Evolutionary conservation across 2,329 filamentous ascomycete genomes (phyloP).

Genomic region (Fusarium temperatum): DNA sequence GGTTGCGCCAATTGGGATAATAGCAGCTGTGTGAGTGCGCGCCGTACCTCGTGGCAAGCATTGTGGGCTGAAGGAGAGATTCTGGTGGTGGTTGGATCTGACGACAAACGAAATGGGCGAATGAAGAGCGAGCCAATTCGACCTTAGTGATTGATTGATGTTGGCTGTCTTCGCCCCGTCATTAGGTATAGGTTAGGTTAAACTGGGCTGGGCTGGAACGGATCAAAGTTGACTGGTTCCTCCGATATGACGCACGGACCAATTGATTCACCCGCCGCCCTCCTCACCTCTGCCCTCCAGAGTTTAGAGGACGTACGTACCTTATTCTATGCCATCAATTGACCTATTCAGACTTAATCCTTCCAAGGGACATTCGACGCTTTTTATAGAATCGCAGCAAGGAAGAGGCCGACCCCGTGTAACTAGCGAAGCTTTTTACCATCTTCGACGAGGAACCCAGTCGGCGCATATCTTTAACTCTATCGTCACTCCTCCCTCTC

Average conservation of each 20-base stretch:
- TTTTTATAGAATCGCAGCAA: background rate
- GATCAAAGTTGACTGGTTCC: slow-evolving; percentile 38
- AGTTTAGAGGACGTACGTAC: slow-evolving; percentile 13
- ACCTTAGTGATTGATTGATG: slow-evolving; percentile 29
- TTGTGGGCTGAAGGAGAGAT: slow-evolving; percentile 41
- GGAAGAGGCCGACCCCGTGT: background rate
- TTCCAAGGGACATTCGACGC: slow-evolving; percentile 1
- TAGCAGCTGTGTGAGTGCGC: background rate
- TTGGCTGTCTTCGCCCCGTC: slow-evolving; percentile 3
- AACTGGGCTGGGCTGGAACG: slow-evolving; percentile 22
- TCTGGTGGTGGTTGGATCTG: slow-evolving; percentile 41
- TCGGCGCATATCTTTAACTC: slow-evolving; percentile 23
- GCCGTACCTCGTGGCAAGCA: slow-evolving; percentile 53
- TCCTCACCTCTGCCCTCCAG: slow-evolving; percentile 32
- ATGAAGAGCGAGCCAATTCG: slow-evolving; percentile 45
- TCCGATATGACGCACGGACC: slow-evolving; percentile 38
- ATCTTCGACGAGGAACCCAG: background rate
- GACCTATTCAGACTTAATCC: slow-evolving; percentile 17
- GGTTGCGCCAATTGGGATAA: slow-evolving; percentile 8
- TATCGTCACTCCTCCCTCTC: slow-evolving; percentile 26
- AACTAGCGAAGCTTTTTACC: background rate
- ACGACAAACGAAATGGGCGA: slow-evolving; percentile 43
- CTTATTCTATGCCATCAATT: slow-evolving; percentile 11
- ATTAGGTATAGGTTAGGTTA: background rate
- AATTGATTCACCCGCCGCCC: slow-evolving; percentile 20